phyloP scores from a whole-genome alignment of 106 monocot species.

The Allium cepa region DNA sequence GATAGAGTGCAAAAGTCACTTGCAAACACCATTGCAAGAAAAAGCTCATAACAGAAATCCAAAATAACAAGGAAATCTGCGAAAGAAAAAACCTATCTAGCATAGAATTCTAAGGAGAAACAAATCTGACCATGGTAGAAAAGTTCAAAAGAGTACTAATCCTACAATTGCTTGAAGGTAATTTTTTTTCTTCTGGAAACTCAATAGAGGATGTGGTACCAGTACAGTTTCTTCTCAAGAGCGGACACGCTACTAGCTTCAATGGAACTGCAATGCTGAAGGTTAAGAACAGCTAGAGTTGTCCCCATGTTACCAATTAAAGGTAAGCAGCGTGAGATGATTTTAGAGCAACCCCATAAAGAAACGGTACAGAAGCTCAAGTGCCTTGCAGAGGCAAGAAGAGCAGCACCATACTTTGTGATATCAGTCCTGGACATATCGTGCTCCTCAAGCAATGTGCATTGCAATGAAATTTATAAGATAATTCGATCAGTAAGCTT shows the following conservation, averaged over 20 bases:
- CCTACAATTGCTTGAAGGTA: not conserved
- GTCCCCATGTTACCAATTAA: slow-evolving; percentile 39
- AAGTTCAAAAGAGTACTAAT: slow-evolving; percentile 14
- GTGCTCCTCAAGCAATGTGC: slow-evolving; percentile 51
- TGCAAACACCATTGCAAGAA: slow-evolving; percentile 14
- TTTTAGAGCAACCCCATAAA: slow-evolving; percentile 47
- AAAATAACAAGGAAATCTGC: slow-evolving; percentile 14
- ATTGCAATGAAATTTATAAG: slow-evolving; percentile 40
- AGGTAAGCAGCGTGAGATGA: slow-evolving; percentile 45
- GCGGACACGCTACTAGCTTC: slow-evolving; percentile 19
- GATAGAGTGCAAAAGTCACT: slow-evolving; percentile 18
- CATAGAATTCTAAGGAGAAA: slow-evolving; percentile 18
- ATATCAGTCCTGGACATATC: slow-evolving; percentile 59
- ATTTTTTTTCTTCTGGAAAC: not conserved
- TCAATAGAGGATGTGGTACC: slow-evolving; percentile 68
- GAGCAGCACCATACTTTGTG: slow-evolving; percentile 68
- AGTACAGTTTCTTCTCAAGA: slow-evolving; percentile 60
- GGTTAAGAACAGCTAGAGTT: slow-evolving; percentile 53
- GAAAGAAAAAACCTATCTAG: slow-evolving; percentile 22
- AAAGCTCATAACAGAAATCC: slow-evolving; percentile 20
- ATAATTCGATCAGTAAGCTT: slow-evolving; percentile 59
- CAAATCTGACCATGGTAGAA: slow-evolving; percentile 2
- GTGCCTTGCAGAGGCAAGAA: slow-evolving; percentile 47
- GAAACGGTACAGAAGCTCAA: slow-evolving; percentile 46
- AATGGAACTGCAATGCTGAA: slow-evolving; percentile 57